A percentile compares a stretch with the other conserved stretches of the same genome.
phyloP scores from a whole-genome alignment of 2,329 filamentous ascomycete species.

The Penicillium sp. region DNA sequence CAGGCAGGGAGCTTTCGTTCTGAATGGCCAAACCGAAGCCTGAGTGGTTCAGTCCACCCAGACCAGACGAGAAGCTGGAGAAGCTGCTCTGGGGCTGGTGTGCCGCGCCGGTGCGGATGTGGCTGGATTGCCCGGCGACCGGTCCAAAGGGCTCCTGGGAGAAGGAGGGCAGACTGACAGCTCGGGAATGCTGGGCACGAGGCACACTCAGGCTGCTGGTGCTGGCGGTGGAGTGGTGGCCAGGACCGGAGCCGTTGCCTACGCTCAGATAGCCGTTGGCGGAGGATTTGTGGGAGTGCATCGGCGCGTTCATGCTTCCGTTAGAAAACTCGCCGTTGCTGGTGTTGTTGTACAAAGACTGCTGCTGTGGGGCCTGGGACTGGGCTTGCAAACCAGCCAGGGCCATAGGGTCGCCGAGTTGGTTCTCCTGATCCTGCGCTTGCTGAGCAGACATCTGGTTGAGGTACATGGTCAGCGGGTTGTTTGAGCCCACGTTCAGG shows the following conservation, averaged over 20 bases:
- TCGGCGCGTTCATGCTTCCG: conserved; percentile 49
- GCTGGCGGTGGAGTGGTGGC: conserved; percentile 68
- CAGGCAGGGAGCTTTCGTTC: conserved; percentile 57
- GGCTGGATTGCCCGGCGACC: conserved; percentile 33
- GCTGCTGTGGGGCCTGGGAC: conserved; percentile 68
- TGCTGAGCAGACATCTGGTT: conserved; percentile 65
- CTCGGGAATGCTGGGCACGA: conserved; percentile 67
- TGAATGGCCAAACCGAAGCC: conserved; percentile 61
- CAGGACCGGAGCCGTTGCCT: conserved; percentile 61
- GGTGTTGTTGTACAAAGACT: conserved; percentile 73
- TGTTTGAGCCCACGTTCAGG: conserved; percentile 75
- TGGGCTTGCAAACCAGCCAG: conserved; percentile 56
- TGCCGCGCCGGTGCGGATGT: conserved; percentile 35
- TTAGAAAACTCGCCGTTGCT: conserved; percentile 63
- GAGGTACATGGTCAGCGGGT: conserved; percentile 90
- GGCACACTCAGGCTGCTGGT: conserved; percentile 54
- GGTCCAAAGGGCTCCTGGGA: conserved; percentile 58
- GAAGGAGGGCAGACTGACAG: conserved; percentile 81
- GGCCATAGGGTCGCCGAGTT: conserved; percentile 43
- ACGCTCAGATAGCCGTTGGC: conserved; percentile 60
- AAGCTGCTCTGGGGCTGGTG: conserved; percentile 53
- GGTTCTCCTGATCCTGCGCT: conserved; percentile 65
- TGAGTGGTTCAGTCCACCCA: conserved; percentile 57
- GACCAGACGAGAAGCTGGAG: conserved; percentile 58
- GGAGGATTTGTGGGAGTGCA: conserved; percentile 60